phyloP scores from a whole-genome alignment of 2,329 filamentous ascomycete genomes.

The Microsporum canis region DNA sequence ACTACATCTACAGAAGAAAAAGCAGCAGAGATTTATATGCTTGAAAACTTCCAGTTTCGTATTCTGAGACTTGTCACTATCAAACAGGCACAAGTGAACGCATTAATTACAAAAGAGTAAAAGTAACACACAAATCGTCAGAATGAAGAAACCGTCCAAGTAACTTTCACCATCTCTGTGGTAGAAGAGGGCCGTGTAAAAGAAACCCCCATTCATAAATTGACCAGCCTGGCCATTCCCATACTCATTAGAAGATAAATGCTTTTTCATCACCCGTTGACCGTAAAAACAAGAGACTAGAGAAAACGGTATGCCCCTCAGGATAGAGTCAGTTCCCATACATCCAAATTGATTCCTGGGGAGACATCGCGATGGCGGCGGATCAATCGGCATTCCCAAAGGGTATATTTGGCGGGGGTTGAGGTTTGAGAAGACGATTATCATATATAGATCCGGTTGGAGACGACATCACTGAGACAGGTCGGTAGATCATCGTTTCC shows the following conservation, averaged over 20 bases:
- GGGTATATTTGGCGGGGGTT: background rate
- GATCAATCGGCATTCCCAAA: background rate
- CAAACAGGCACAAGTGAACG: background rate
- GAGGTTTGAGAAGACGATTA: background rate
- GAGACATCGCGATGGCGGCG: background rate
- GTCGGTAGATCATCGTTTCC: background rate
- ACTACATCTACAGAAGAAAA: background rate
- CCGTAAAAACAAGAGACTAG: background rate
- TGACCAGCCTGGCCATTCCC: slow-evolving; percentile 5
- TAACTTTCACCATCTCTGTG: slow-evolving; percentile 6
- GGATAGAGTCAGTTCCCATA: background rate
- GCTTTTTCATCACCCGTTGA: background rate
- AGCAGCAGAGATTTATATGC: background rate
- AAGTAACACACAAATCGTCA: background rate
- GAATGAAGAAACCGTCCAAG: slow-evolving; percentile 5
- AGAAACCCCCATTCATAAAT: background rate
- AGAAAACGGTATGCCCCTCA: background rate
- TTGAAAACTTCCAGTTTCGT: slow-evolving; percentile 1
- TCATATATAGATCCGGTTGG: background rate
- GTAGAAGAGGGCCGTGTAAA: background rate
- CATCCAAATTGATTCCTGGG: background rate
- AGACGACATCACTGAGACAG: background rate
- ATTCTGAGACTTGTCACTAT: slow-evolving; percentile 5
- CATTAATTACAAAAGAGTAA: background rate
- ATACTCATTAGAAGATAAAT: background rate